These are phyloP conservation scores for Thalassiosira oceanica DNA, from an alignment of 352 stramenopile species.

Conservation along the genomic window DNA sequence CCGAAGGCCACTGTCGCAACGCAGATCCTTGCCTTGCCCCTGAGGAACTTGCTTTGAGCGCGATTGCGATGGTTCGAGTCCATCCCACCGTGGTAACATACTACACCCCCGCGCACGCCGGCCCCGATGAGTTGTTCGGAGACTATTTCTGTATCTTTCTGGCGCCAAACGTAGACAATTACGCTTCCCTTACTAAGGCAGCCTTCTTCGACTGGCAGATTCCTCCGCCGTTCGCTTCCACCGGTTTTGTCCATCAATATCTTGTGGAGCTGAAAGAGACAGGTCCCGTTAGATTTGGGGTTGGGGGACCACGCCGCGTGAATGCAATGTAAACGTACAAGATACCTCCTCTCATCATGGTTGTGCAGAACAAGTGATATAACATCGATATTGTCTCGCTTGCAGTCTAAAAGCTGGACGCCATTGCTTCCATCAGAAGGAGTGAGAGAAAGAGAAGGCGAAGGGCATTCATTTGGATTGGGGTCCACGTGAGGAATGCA, in stretches of 20 bases:
- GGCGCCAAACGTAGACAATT: conserved; percentile 29
- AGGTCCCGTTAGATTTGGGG: conserved; percentile 5
- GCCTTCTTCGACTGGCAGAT: conserved; percentile 61
- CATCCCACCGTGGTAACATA: conserved; percentile 69
- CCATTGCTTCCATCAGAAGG: conserved; percentile 21
- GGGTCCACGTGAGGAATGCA: conserved; percentile 61
- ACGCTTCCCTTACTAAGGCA: too few relatives aligned
- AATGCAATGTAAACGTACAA: too few relatives aligned
- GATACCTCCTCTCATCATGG: too few relatives aligned
- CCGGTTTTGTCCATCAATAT: conserved; percentile 33
- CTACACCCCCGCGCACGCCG: conserved; percentile 13
- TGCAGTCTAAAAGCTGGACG: conserved; percentile 38
- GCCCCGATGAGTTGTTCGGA: conserved; percentile 3
- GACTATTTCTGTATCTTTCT: conserved; percentile 22
- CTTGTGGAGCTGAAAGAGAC: too few relatives aligned
- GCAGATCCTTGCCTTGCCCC: conserved; percentile 84
- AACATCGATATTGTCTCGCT: conserved; percentile 20
- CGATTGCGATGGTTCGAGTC: conserved; percentile 18
- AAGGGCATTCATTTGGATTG: conserved; percentile 69
- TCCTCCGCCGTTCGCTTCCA: conserved; percentile 75
- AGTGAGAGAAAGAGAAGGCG: conserved; percentile 38
- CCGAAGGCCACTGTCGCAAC: conserved; percentile 94
- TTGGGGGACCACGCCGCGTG: too few relatives aligned
- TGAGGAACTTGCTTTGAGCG: conserved; percentile 68
- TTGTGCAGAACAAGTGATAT: too few relatives aligned